Base-by-base conservation (phyloP, 331 rosid genomes). In the Quercus tomentella region DNA sequence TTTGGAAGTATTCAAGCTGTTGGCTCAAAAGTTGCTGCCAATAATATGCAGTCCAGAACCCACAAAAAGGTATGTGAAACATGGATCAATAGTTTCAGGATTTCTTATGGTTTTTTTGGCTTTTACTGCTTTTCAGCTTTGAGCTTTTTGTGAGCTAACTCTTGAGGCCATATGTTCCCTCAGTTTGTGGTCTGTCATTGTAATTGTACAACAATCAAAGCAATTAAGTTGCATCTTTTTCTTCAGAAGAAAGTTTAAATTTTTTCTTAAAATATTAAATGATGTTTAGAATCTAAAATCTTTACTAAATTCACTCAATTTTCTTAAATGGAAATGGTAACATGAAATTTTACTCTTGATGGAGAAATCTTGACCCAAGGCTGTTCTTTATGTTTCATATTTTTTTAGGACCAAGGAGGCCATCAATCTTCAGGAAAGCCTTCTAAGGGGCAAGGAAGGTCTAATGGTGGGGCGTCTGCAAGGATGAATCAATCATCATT, bases 1-100 rank as follows among this genome's bases (percentile, higher is more conserved):
- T 93, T 96, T 43, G 99, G 98, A 89, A 93, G 78, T 82, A 88
- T 86, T 81, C 96, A 88, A 76, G 92, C 90, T 71, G 75, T 81
- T 77, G 87, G 82, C 72, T 81, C 91, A 56, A 93, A 92, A 79
- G 73, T 68, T 45, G 37, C 77, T 79, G 78, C 87, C 15, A 86
- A 66, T 79, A 86, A 72, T 82, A n/a, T 61, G 11, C 93, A 79
- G 68, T 83, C 91, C 81, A 90, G 74, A 84, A 80, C 87, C 65
- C 76, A 88, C 71, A 90, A 87, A 84, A 96, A 84, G 83, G 99
- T 88, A 88, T 56, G 88, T 67, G 56, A 5, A 22, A 18, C 16
- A 5, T 28, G 7, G 57, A 31, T 73, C 17, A 57, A 51, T 56
- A 54, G 66, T 60, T 67, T 60, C 60, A 74, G 58, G 16, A 49